A percentile compares a stretch with the other conserved stretches of the same genome.
phyloP scores from a whole-genome alignment of 352 stramenopile genomes.

The Nannochloropsis limnetica region DNA sequence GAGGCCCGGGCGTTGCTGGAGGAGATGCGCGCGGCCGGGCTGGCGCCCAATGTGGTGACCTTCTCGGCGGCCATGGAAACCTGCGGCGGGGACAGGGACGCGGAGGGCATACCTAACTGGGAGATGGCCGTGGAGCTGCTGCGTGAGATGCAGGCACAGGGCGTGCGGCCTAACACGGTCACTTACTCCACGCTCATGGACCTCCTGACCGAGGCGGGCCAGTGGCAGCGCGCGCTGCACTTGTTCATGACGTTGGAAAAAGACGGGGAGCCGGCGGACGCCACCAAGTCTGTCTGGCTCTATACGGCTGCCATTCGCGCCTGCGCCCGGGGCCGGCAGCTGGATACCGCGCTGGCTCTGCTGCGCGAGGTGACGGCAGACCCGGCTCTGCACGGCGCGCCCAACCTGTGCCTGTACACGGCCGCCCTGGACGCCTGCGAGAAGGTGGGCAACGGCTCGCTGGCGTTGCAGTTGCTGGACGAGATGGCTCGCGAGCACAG shows the following conservation, averaged over 20 bases:
- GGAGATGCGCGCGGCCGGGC: slow-evolving; percentile 42
- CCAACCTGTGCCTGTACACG: not conserved
- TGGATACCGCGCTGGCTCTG: slow-evolving; percentile 40
- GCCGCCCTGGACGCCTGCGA: slow-evolving; percentile 17
- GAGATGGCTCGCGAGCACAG: slow-evolving; percentile 28
- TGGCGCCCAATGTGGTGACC: slow-evolving; percentile 41
- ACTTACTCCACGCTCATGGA: slow-evolving; percentile 46
- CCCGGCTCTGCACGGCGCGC: not conserved
- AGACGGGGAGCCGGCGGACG: not conserved
- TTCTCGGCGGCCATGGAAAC: slow-evolving; percentile 44
- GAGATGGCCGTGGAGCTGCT: slow-evolving; percentile 44
- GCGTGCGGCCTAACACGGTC: slow-evolving; percentile 43
- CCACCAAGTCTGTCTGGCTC: not conserved
- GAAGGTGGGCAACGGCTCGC: not conserved
- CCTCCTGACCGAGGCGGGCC: slow-evolving; percentile 38
- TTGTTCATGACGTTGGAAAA: slow-evolving; percentile 36
- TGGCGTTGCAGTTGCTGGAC: slow-evolving; percentile 16
- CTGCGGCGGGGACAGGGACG: slow-evolving; percentile 38
- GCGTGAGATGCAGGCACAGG: slow-evolving; percentile 41
- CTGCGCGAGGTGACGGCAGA: slow-evolving; percentile 21
- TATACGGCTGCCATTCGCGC: slow-evolving; percentile 15
- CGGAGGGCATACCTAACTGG: slow-evolving; percentile 36
- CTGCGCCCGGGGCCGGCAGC: slow-evolving; percentile 37
- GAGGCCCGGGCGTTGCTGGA: slow-evolving; percentile 32
- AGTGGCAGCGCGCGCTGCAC: slow-evolving; percentile 44